Conservation (phyloP, 2,329 filamentous ascomycete genomes). For the Beauveria sp. region DNA sequence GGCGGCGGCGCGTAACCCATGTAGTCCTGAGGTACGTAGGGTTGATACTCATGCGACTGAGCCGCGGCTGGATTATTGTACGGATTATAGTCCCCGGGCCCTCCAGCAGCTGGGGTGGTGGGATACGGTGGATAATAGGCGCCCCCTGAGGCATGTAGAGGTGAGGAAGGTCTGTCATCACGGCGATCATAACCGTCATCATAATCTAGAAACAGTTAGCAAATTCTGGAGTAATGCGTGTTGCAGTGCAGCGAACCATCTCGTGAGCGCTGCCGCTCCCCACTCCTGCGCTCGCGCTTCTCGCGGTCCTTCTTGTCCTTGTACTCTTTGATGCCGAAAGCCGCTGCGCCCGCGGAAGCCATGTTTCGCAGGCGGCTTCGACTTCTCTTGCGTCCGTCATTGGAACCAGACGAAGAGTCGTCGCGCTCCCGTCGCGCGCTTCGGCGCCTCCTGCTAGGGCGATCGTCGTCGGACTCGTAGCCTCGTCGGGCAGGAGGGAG, state of each 20-base stretch:
- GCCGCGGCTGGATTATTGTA: constrained; percentile 27
- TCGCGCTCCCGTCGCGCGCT: constrained; percentile 31
- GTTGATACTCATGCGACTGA: constrained; percentile 29
- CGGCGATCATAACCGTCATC: constrained; percentile 32
- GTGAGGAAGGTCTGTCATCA: constrained; percentile 35
- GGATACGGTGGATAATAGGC: constrained; percentile 39
- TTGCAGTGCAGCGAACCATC: constrained; percentile 16
- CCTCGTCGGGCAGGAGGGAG: constrained; percentile 40
- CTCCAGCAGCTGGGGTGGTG: constrained; percentile 19
- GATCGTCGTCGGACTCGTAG: constrained; percentile 16
- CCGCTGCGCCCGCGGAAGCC: constrained; percentile 52
- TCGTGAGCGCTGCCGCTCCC: constrained; percentile 15
- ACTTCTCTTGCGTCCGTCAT: constrained; percentile 39
- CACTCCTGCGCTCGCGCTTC: constrained; percentile 31
- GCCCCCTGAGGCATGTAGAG: constrained; percentile 44
- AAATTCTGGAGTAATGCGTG: not conserved
- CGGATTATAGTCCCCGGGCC: constrained; percentile 26
- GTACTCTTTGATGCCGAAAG: constrained; percentile 55
- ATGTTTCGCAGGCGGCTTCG: constrained; percentile 47
- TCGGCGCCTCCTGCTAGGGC: constrained; percentile 19
- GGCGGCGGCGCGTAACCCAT: constrained; percentile 33
- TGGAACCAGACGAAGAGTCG: constrained; percentile 22
- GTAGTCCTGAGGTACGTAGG: constrained; percentile 38
- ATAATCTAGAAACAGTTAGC: constrained; percentile 23
- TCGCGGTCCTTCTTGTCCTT: constrained; percentile 41